A percentile compares a stretch with the other conserved stretches of the same genome.
Evolutionary conservation across 2,329 filamentous ascomycete genomes (phyloP).

Genomic region (Trichoderma lentiforme): DNA sequence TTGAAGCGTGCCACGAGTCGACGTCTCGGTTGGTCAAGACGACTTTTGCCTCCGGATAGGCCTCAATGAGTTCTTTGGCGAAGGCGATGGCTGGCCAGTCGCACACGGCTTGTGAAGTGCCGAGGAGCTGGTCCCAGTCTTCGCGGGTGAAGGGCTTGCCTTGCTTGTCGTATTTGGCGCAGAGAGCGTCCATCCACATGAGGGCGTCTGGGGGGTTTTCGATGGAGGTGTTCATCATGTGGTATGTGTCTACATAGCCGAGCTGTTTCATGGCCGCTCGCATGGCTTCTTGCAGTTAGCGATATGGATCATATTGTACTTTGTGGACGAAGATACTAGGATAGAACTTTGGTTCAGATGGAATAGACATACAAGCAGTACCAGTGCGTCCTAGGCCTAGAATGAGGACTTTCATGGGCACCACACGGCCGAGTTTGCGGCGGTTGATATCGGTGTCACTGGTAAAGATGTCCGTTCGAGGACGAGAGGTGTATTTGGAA

Average conservation of each 20-base stretch:
- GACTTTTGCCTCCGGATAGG: constrained; percentile 70
- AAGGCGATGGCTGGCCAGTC: constrained; percentile 65
- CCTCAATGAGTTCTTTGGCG: constrained; percentile 65
- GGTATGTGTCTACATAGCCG: constrained; percentile 67
- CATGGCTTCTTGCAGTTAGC: constrained; percentile 45
- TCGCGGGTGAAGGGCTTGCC: constrained; percentile 53
- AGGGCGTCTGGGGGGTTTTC: constrained; percentile 58
- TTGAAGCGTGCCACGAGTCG: constrained; percentile 52
- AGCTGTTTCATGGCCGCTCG: constrained; percentile 63
- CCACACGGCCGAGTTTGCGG: constrained; percentile 59
- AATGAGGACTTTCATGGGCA: constrained; percentile 64
- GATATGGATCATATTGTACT: not conserved
- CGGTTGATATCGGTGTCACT: constrained; percentile 66
- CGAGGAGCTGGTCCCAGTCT: constrained; percentile 67
- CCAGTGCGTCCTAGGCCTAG: constrained; percentile 68
- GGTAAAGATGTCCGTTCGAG: constrained; percentile 60
- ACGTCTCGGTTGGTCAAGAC: constrained; percentile 65
- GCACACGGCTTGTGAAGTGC: constrained; percentile 64
- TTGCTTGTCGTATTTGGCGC: constrained; percentile 43
- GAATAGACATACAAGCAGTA: constrained; percentile 56
- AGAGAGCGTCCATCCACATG: constrained; percentile 68
- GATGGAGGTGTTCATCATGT: constrained; percentile 68
- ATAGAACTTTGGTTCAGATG: not conserved
- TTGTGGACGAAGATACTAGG: not conserved
- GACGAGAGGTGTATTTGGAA: constrained; percentile 32